Evolutionary conservation across 169 alveolate species (phyloP), one percentile per base, ranked within the genome.

Genomic region (Plasmodium berghei): DNA sequence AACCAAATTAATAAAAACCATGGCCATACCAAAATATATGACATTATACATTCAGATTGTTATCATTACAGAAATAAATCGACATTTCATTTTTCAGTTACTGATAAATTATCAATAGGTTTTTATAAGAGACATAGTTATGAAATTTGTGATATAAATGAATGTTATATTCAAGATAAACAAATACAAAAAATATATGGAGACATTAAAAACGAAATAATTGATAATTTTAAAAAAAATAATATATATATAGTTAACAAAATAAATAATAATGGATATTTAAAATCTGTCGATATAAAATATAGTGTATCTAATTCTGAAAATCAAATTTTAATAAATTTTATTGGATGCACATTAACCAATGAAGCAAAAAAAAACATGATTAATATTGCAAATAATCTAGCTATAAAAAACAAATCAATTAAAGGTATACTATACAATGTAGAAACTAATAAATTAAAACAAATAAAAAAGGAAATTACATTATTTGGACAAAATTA

Each of bases 31-130:
- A 86, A 42, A 72, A 5, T 86, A 45, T 86, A 86, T 54, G 74
- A 86, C 8, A 45, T 86, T 71, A 70, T 86, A 56, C 61, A 14
- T 71, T 42, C 91, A 56, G 16, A 86, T 62, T 86, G 72, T 1
- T 86, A 86, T 46, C 59, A 86, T 71, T 86, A 86, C 69, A 58
- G 91, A 86, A 86, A 86, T 40, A 86, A 86, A 86, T 58, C 91
- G n/a, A 58, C 87, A 8, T 70, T 86, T 22, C 42, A 71, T 55
- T 86, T 86, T 24, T 86, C 77, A 55, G 86, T 86, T 2, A 86
- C 87, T 6, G 91, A 86, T 63, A 34, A 69, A 45, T 61, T 86
- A 59, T 71, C 63, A 5, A 71, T 86, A 16, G 91, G 91, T 10
- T 86, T 24, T 66, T 86, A 59, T 73, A 69, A 70, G 26, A 70